Evolutionary conservation across 176 grass and related monocot species (phyloP), one percentile per base, ranked within the genome.

Genomic region (Musa acuminata): DNA sequence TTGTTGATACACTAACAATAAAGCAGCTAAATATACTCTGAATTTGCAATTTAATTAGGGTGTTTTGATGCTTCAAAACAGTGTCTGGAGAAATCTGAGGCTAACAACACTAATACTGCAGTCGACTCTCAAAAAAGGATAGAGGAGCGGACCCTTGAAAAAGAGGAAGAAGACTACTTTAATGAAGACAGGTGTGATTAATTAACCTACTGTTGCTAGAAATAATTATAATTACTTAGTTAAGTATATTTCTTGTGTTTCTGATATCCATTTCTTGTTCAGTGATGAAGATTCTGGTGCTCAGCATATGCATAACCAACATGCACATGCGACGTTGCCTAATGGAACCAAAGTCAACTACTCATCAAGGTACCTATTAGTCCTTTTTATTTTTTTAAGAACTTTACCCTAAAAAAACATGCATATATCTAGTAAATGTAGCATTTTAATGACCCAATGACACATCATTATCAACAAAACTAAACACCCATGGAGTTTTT

Each of bases 111-210:
- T 83, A 67, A 53, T 83, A 49, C 66, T 83, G 64, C 57, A 72
- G 78, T 57, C 72, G 83, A 79, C 79, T 62, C 69, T 43, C 82
- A 64, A 78, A 96, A 89, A 80, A 89, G 81, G 78, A 26, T 64
- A 68, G 83, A 90, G 14, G 82, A 87, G 78, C 80, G 87, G 72
- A 83, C 75, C 78, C 69, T 82, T 76, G 79, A 83, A 64, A 92
- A 90, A 26, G 79, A 87, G 75, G 85, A 96, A 76, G 88, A 92
- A 79, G 89, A 87, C 16, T 88, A 87, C 78, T 88, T 90, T 64
- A 86, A 82, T 23, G 87, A 87, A 80, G 82, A 89, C 57, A 92
- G 89, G 92, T 92, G 72, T 74, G 63, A 81, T 35, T 52, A n/a
- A 22, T 73, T 26, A 27, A 12, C 52, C 19, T 74, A 62, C 2